These are phyloP conservation scores for Trematosphaeria pertusa DNA, from an alignment of 2,329 filamentous ascomycete species.

Conservation along the genomic window DNA sequence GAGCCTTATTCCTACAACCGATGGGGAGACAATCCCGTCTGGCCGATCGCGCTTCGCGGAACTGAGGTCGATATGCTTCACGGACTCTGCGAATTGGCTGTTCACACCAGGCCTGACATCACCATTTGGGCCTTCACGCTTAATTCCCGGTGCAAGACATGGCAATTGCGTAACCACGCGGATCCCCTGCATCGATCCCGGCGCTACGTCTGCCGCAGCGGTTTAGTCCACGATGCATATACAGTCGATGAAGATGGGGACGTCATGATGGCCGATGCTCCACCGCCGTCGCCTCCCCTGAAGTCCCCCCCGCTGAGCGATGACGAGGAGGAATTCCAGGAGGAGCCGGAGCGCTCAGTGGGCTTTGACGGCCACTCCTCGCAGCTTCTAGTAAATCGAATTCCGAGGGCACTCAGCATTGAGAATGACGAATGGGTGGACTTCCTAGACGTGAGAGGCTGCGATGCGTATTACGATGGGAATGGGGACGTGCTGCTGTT, in stretches of 20 bases:
- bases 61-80: constrained; percentile 56
- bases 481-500: constrained; percentile 37
- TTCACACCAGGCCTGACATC: constrained; percentile 55
- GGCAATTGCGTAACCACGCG: constrained; percentile 51
- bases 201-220: constrained; percentile 31
- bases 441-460: constrained; percentile 32
- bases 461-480: constrained; percentile 38
- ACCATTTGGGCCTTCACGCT: constrained; percentile 61
- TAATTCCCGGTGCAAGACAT: constrained; percentile 54
- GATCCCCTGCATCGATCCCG: constrained; percentile 10
- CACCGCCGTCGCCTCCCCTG: background rate
- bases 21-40: constrained; percentile 31
- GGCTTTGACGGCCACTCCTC: constrained; percentile 33
- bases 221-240: constrained; percentile 28
- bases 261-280: constrained; percentile 19
- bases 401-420: constrained; percentile 31
- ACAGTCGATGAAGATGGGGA: constrained; percentile 17
- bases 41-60: constrained; percentile 60
- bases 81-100: constrained; percentile 58
- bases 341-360: constrained; percentile 9
- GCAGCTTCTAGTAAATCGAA: constrained; percentile 12
- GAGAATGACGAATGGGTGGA: constrained; percentile 40
- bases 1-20: constrained; percentile 15
- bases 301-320: constrained; percentile 3
- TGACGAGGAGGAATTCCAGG: too few relatives aligned